These are phyloP conservation scores for Daucus carota DNA, from an alignment of 129 eudicot genomes.

Conservation along the genomic window DH1_v3.0 NC_030383.2:10282001-10282500, in stretches of 20 bases:
- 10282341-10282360: slow-evolving; percentile 46
- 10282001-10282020: no score
- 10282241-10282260: slow-evolving; percentile 25
- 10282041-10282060: background rate
- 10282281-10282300: slow-evolving; percentile 47
- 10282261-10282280: slow-evolving; percentile 38
- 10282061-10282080: background rate
- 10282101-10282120: slow-evolving; percentile 83
- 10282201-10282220: slow-evolving; percentile 59
- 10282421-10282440: slow-evolving; percentile 36
- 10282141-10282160: slow-evolving; percentile 75
- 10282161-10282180: slow-evolving; percentile 88
- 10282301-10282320: slow-evolving; percentile 27
- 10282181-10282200: slow-evolving; percentile 85
- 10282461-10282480: slow-evolving; percentile 44
- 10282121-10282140: slow-evolving; percentile 88
- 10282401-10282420: slow-evolving; percentile 46
- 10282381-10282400: slow-evolving; percentile 54
- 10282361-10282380: slow-evolving; percentile 23
- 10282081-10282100: slow-evolving; percentile 20
- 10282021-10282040: no score
- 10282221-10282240: slow-evolving; percentile 44
- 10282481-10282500: slow-evolving; percentile 15
- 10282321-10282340: slow-evolving; percentile 49
- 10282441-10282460: slow-evolving; percentile 36